A percentile compares a stretch with the other conserved stretches of the same genome.
Evolutionary conservation across 208 protist genomes (phyloP).

Genomic region (Novymonas esmeraldas): DNA sequence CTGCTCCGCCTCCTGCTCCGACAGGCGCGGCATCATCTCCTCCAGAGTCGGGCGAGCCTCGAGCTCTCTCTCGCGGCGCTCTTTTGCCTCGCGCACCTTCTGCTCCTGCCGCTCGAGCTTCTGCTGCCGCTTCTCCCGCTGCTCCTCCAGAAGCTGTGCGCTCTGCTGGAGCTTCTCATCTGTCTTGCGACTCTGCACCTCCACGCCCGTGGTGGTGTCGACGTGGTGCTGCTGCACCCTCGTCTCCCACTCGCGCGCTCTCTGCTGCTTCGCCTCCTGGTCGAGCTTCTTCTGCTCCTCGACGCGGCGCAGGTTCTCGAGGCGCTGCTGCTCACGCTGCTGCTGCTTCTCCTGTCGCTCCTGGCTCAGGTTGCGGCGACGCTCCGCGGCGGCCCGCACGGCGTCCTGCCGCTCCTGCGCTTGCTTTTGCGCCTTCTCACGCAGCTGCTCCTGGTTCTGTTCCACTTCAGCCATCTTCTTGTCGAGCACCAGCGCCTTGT

Average conservation of each 20-base stretch:
- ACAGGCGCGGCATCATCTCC: constrained; percentile 58
- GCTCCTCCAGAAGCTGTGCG: constrained; percentile 68
- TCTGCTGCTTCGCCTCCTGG: constrained; percentile 52
- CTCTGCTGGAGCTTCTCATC: constrained; percentile 74
- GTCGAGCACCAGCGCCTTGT: constrained; percentile 65
- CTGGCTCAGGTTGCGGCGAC: constrained; percentile 69
- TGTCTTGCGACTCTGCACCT: constrained; percentile 45
- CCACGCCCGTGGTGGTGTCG: constrained; percentile 38
- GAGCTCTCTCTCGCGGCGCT: constrained; percentile 35
- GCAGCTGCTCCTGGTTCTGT: constrained; percentile 77
- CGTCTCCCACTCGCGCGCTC: constrained; percentile 72
- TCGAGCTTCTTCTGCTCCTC: constrained; percentile 81
- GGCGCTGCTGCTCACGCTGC: constrained; percentile 65
- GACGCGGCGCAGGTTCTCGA: constrained; percentile 45
- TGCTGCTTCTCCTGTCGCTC: constrained; percentile 72
- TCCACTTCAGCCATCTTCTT: constrained; percentile 82
- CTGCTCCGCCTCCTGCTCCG: constrained; percentile 64
- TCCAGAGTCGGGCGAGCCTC: constrained; percentile 25
- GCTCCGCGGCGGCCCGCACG: constrained; percentile 70
- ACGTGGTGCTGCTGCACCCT: constrained; percentile 62
- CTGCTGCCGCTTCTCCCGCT: constrained; percentile 66
- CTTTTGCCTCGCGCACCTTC: constrained; percentile 45
- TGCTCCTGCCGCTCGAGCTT: constrained; percentile 72
- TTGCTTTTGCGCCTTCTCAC: constrained; percentile 64
- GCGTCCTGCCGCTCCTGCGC: constrained; percentile 77